phyloP scores from a whole-genome alignment of 257 asterid genomes.

The Scutellaria minor region DNA sequence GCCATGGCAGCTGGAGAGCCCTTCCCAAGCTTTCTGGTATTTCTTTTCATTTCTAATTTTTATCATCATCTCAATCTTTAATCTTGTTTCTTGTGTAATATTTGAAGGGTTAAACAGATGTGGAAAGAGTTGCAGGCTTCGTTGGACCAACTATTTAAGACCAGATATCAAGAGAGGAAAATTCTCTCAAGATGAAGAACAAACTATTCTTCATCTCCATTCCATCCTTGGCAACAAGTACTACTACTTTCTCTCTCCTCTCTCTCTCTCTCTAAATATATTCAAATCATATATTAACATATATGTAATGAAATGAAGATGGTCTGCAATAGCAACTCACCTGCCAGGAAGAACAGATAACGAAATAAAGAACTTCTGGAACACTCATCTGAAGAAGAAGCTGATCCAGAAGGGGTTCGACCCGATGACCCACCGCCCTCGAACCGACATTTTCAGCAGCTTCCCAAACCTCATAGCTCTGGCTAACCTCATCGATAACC shows the following conservation, averaged over 20 bases:
- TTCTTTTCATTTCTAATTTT: neutral
- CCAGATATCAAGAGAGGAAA: slow-evolving; percentile 91
- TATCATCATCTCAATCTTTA: no score
- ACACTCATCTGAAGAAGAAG: slow-evolving; percentile 83
- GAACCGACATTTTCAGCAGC: slow-evolving; percentile 71
- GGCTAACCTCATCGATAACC: slow-evolving; percentile 66
- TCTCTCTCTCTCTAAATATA: no score
- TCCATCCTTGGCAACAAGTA: slow-evolving; percentile 87
- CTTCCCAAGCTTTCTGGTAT: slow-evolving; percentile 84
- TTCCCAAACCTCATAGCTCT: slow-evolving; percentile 77
- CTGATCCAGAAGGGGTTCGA: slow-evolving; percentile 82
- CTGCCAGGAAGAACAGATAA: slow-evolving; percentile 85
- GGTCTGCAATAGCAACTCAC: slow-evolving; percentile 87
- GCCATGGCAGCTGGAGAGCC: slow-evolving; percentile 98
- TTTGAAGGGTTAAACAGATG: slow-evolving; percentile 76
- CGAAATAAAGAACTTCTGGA: slow-evolving; percentile 87
- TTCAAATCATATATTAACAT: no score
- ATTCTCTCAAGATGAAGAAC: slow-evolving; percentile 80
- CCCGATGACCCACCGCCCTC: slow-evolving; percentile 87
- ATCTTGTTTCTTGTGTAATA: neutral
- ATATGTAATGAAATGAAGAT: slow-evolving; percentile 41
- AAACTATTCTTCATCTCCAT: slow-evolving; percentile 81
- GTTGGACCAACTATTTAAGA: slow-evolving; percentile 84
- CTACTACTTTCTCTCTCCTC: neutral
- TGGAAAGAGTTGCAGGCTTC: slow-evolving; percentile 85